A percentile compares a stretch with the other conserved stretches of the same genome.
phyloP scores from a whole-genome alignment of 192 early-diverging fungal species.

The Coemansia sp. region DNA sequence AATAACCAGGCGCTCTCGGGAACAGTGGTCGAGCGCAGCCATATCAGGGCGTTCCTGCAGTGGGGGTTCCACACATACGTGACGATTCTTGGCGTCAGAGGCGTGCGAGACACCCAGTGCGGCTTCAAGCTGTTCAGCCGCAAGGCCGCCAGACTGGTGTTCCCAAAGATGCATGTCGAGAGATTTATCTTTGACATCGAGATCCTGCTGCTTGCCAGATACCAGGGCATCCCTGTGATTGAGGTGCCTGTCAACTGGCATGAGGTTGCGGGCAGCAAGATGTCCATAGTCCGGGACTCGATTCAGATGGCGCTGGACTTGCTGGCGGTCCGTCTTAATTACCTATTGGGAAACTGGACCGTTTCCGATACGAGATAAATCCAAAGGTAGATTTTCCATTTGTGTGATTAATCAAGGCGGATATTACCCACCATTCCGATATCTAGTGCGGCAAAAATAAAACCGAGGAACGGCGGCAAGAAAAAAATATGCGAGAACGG shows the following conservation, averaged over 20 bases:
- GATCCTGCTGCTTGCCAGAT: slow-evolving; percentile 77
- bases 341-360: slow-evolving; percentile 76
- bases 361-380: slow-evolving; percentile 10
- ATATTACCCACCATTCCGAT: not conserved
- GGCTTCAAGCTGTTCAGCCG: slow-evolving; percentile 95
- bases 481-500: slow-evolving; percentile 1
- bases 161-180: slow-evolving; percentile 90
- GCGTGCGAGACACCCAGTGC: slow-evolving; percentile 94
- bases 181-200: slow-evolving; percentile 99
- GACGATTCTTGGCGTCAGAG: slow-evolving; percentile 79
- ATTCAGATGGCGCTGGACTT: slow-evolving; percentile 88
- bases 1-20: slow-evolving; percentile 75
- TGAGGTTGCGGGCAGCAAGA: slow-evolving; percentile 93
- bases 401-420: not conserved
- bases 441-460: not conserved
- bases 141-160: slow-evolving; percentile 68
- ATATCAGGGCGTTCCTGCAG: slow-evolving; percentile 91
- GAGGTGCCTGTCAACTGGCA: slow-evolving; percentile 96
- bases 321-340: slow-evolving; percentile 82
- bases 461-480: not conserved
- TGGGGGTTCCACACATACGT: slow-evolving; percentile 90
- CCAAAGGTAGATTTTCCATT: not conserved
- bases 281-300: slow-evolving; percentile 81
- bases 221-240: slow-evolving; percentile 67
- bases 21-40: slow-evolving; percentile 70